Conservation (phyloP, 345 rosid genomes). For the Corchorus capsularis region DNA sequence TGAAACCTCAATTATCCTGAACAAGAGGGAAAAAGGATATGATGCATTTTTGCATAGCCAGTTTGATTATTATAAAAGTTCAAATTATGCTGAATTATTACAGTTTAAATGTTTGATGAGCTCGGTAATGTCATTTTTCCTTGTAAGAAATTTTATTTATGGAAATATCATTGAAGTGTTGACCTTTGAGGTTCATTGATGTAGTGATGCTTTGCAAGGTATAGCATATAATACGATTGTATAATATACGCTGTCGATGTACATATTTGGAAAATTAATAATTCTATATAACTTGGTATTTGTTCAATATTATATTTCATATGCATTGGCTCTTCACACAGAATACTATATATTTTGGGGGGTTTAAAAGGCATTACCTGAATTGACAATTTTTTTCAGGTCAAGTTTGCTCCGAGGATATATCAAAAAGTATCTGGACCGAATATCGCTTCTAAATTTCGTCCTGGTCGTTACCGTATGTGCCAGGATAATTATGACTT, state of each 20-base stretch:
- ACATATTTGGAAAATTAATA: slow-evolving; percentile 6
- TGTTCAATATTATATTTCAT: background rate
- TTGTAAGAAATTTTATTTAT: slow-evolving; percentile 7
- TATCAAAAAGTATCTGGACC: slow-evolving; percentile 68
- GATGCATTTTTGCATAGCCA: background rate
- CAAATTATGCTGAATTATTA: background rate
- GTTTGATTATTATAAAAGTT: background rate
- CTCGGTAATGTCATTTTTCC: slow-evolving; percentile 13
- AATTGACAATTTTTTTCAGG: slow-evolving; percentile 40
- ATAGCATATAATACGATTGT: background rate
- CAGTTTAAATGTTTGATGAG: background rate
- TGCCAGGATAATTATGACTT: slow-evolving; percentile 88
- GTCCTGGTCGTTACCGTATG: slow-evolving; percentile 57
- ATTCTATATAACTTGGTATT: background rate
- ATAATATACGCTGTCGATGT: background rate
- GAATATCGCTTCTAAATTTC: slow-evolving; percentile 51
- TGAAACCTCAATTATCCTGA: background rate
- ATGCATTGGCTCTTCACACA: background rate
- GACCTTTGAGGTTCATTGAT: background rate
- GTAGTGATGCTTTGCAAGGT: background rate
- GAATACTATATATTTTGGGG: background rate
- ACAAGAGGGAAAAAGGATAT: background rate
- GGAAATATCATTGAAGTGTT: background rate
- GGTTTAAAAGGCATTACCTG: slow-evolving; percentile 4
- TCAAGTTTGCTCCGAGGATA: slow-evolving; percentile 69